Percentiles rank a stretch among this genome's conserved stretches.
phyloP scores from a whole-genome alignment of 345 rosid genomes.

The Pseudoturritis turrita region DNA sequence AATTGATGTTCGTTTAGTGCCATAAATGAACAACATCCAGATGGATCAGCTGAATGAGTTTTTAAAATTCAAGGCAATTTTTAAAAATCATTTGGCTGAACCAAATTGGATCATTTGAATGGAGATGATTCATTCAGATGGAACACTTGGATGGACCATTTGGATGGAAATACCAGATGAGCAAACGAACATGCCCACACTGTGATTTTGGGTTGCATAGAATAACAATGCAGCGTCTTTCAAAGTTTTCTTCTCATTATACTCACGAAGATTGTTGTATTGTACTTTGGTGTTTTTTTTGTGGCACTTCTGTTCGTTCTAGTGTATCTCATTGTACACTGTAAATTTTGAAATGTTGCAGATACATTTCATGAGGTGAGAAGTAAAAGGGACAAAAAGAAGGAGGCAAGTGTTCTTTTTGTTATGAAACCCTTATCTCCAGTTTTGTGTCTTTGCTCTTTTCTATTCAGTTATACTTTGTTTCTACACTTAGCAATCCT shows the following conservation, averaged over 20 bases:
- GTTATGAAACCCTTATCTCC: background rate
- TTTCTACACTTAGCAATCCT: background rate
- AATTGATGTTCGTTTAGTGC: too few relatives aligned
- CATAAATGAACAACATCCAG: too few relatives aligned
- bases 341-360: conserved; percentile 25
- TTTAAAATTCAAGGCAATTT: too few relatives aligned
- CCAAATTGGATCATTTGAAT: too few relatives aligned
- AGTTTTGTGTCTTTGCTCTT: background rate
- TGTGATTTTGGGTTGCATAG: background rate
- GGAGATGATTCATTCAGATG: too few relatives aligned
- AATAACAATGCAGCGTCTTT: background rate
- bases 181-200: too few relatives aligned
- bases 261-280: background rate
- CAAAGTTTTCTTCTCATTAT: background rate
- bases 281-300: background rate
- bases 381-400: conserved; percentile 58
- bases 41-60: too few relatives aligned
- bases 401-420: conserved; percentile 52
- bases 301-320: background rate
- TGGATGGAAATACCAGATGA: too few relatives aligned
- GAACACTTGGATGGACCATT: too few relatives aligned
- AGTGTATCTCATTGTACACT: background rate
- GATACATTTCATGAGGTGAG: conserved; percentile 95
- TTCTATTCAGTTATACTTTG: background rate
- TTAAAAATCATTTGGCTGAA: too few relatives aligned